Conservation (phyloP, 495 filamentous ascomycete genomes). For the Trypethelium eluteriae region DNA sequence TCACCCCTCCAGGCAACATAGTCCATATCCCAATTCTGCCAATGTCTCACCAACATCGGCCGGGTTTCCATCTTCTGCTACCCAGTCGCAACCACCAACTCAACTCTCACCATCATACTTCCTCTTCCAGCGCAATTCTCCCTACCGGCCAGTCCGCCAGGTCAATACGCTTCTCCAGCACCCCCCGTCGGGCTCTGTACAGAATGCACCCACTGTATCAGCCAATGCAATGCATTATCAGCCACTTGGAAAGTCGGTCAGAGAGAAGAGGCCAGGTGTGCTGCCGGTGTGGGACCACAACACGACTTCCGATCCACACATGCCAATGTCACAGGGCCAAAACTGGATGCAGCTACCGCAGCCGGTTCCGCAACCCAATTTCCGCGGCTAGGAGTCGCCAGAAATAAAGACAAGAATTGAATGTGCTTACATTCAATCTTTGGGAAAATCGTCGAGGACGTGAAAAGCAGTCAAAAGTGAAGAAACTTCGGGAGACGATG, state of each 20-base stretch:
- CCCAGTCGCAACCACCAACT: slow-evolving; percentile 37
- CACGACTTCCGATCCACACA: background rate
- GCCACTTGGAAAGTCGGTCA: slow-evolving; percentile 65
- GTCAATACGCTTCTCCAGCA: slow-evolving; percentile 86
- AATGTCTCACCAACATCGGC: slow-evolving; percentile 32
- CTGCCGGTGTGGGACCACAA: slow-evolving; percentile 46
- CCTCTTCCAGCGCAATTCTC: slow-evolving; percentile 62
- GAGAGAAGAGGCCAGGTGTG: slow-evolving; percentile 71
- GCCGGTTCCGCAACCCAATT: slow-evolving; percentile 6
- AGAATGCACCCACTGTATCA: slow-evolving; percentile 56
- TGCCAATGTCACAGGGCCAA: background rate
- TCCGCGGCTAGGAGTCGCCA: background rate
- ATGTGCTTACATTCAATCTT: too few species aligned
- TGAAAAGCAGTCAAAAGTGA: too few species aligned
- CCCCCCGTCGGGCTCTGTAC: slow-evolving; percentile 70
- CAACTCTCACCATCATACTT: slow-evolving; percentile 58
- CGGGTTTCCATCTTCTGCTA: slow-evolving; percentile 20
- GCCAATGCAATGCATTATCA: slow-evolving; percentile 94
- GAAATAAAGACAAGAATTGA: background rate
- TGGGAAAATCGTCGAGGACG: too few species aligned
- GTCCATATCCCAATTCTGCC: slow-evolving; percentile 33
- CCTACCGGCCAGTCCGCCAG: slow-evolving; percentile 82
- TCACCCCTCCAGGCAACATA: slow-evolving; percentile 33
- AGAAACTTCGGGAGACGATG: background rate
- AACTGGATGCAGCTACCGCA: slow-evolving; percentile 8